Evolutionary conservation across 805 yeast species (phyloP).

Genomic region (Saturnispora kantuleensis): DNA sequence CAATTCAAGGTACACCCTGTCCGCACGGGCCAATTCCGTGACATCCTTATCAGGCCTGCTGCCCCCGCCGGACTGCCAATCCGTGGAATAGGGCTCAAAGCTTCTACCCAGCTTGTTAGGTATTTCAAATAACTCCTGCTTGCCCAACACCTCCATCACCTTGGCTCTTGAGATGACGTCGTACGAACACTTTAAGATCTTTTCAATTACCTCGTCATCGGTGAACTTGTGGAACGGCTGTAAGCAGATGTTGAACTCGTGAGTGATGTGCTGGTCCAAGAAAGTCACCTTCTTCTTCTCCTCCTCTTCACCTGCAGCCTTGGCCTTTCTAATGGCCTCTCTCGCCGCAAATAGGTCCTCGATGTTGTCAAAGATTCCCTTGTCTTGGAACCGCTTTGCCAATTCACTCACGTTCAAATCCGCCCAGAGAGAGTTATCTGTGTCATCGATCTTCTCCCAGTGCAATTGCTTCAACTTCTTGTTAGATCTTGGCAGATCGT

Average conservation of each 20-base stretch:
- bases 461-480: conserved; percentile 86
- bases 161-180: conserved; percentile 61
- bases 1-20: conserved; percentile 71
- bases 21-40: conserved; percentile 73
- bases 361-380: conserved; percentile 75
- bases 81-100: conserved; percentile 71
- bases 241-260: conserved; percentile 88
- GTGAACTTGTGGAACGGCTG: conserved; percentile 59
- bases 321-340: conserved; percentile 43
- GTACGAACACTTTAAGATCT: conserved; percentile 64
- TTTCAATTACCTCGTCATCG: conserved; percentile 58
- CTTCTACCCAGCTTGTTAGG: conserved; percentile 61
- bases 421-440: conserved; percentile 83
- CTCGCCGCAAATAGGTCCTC: conserved; percentile 85
- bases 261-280: conserved; percentile 77
- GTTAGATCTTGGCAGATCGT: conserved; percentile 56
- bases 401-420: conserved; percentile 47
- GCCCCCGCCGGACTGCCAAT: conserved; percentile 40
- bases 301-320: conserved; percentile 34
- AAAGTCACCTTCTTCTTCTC: conserved; percentile 57
- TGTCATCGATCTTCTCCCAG: conserved; percentile 87
- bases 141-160: conserved; percentile 75
- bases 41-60: conserved; percentile 60
- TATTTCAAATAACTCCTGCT: conserved; percentile 65
- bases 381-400: conserved; percentile 54